Base-by-base conservation (phyloP, 805 yeast species). In the Yarrowia divulgata region DNA sequence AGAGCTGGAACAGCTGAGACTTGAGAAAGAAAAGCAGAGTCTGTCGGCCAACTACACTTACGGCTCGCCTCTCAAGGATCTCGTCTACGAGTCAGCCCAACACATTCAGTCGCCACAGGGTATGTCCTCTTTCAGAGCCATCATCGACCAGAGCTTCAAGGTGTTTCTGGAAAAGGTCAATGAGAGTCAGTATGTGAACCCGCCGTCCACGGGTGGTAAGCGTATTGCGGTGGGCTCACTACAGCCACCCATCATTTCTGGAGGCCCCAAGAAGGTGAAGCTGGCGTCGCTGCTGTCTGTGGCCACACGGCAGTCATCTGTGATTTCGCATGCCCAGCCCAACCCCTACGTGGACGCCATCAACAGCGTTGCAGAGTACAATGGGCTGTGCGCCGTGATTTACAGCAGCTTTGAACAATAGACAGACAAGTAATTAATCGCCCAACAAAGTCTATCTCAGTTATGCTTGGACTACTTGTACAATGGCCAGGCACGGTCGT, bases 351-450 rank as follows among this genome's bases (percentile, higher is more conserved):
- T 85, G 12, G 77, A 78, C 29, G 78, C 80, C 1, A 77, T 87
- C 81, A 82, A 83, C 72, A 78, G 77, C 69, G 77, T 82, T 35
- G 87, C 85, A 34, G 91, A 87, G 71, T 82, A 93, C 67, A 94
- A 90, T 73, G 97, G 91, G 71, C 82, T 93, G 72, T 89, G 97
- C 79, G 97, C 97, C 8, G 84, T 91, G 72, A 91, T 93, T 12
- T 93, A 92, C 77, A 88, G 96, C 18, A 91, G 91, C 75, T 90
- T 90, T 57, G 63, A 57, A 57, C 48, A 42, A 57, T 57, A 57
- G 37, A 52, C 58, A 57, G 37, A 52, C 58, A 52, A 52, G 58
- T 52, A 52, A 35, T 52, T 35, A 35, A 35, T 52, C 13, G 58
- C 58, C 42, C 60, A 19, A 19, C 34, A 14, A 54, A 54, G 60